Evolutionary conservation across 2,329 filamentous ascomycete species (phyloP).

Genomic region (Aspergillus ochraceus): DNA sequence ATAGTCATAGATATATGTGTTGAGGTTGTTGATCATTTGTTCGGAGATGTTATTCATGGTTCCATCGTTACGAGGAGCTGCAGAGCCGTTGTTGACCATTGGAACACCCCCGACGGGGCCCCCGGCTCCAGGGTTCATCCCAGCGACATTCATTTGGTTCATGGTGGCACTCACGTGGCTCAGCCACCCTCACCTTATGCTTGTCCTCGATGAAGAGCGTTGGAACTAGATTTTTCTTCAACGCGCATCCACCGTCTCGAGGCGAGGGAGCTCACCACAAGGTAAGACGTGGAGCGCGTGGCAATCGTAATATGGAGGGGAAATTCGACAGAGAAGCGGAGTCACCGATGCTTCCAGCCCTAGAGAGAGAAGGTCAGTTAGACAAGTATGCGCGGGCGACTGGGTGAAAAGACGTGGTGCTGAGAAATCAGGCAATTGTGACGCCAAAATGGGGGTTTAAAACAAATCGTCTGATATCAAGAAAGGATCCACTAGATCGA

Average conservation of each 20-base stretch:
- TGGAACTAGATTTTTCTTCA: slow-evolving; percentile 15
- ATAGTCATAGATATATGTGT: slow-evolving; percentile 70
- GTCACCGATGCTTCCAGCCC: background rate
- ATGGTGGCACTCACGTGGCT: slow-evolving; percentile 42
- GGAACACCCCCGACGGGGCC: slow-evolving; percentile 59
- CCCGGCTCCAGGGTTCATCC: slow-evolving; percentile 56
- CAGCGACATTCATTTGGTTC: slow-evolving; percentile 59
- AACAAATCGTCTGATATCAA: slow-evolving; percentile 5
- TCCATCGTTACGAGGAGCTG: slow-evolving; percentile 44
- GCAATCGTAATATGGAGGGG: slow-evolving; percentile 19
- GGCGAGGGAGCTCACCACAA: slow-evolving; percentile 21
- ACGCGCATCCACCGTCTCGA: slow-evolving; percentile 36
- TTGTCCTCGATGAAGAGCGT: slow-evolving; percentile 30
- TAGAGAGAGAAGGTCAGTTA: background rate
- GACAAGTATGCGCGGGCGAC: slow-evolving; percentile 11
- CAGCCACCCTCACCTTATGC: slow-evolving; percentile 35
- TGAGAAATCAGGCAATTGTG: background rate
- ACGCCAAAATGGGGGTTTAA: slow-evolving; percentile 4
- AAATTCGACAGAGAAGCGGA: slow-evolving; percentile 1
- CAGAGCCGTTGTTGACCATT: slow-evolving; percentile 55
- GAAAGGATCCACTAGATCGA: slow-evolving; percentile 3
- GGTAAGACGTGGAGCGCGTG: slow-evolving; percentile 28
- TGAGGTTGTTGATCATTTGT: slow-evolving; percentile 48
- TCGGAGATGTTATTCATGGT: slow-evolving; percentile 40
- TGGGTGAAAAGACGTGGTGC: background rate